Evolutionary conservation across 2,329 filamentous ascomycete genomes (phyloP), one percentile per base, ranked within the genome.

Genomic region (Colletotrichum horii): DNA sequence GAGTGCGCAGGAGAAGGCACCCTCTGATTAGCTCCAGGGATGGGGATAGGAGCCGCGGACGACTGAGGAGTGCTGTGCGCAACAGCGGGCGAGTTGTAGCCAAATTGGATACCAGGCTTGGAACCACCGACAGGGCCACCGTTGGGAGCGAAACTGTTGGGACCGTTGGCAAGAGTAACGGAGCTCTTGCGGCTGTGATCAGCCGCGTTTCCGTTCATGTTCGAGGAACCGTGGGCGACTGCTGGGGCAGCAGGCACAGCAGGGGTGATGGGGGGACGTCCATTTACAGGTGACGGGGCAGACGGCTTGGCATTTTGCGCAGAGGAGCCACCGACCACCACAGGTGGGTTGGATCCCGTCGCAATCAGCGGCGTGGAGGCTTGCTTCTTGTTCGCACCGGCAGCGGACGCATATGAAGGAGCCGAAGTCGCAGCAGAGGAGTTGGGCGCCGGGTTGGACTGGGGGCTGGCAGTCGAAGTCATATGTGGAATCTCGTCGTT

Each of bases 121-220:
- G 83, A 90, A 77, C 86, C 89, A 55, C 92, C 91, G 71, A 85
- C 85, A 55, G 87, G 82, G 76, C 92, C 94, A 80, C 95, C 95
- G 89, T 97, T 98, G 80, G 93, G 90, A 76, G 93, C 91, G 84
- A 92, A 94, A 82, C 93, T 93, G 79, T 90, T 94, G 71, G 94
- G 91, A 79, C 94, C 95, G 83, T 94, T 94, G 80, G 95, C 93
- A 84, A 98, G 98, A 81, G 96, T 98, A 81, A 98, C 94, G 22
- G 96, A 98, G 78, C 93, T 93, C 87, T 98, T 98, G 83, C 95
- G 92, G 83, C 89, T 91, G 88, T 98, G 96, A 80, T 95, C 93
- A 80, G 89, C 88, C 70, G 89, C 85, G 79, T 88, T 87, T 79
- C 95, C 95, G 91, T 97, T 97, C 80, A 91, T 85, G 81, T 89